phyloP scores from a whole-genome alignment of 139 green algal species.

The Closterium sp. region DNA sequence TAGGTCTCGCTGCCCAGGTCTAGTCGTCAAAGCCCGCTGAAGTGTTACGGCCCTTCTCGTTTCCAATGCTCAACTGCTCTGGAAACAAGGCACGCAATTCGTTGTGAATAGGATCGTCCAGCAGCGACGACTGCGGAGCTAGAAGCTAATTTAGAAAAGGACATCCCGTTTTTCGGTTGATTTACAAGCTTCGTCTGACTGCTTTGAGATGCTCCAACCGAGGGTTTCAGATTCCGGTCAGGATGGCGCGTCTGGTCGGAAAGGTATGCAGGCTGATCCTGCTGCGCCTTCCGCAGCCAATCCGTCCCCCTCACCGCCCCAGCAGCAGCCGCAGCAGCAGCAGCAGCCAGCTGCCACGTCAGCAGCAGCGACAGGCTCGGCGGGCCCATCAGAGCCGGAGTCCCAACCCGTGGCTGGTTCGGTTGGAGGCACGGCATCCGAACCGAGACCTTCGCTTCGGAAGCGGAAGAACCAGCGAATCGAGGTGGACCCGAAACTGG shows the following conservation, averaged over 20 bases:
- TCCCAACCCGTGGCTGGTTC: not conserved
- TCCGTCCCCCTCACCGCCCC: too few species aligned
- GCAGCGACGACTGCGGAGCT: not conserved
- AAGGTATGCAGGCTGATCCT: not conserved
- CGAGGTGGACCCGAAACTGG: not conserved
- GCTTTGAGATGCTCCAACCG: not conserved
- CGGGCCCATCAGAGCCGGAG: not conserved
- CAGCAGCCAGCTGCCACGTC: not conserved
- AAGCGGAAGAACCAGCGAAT: not conserved
- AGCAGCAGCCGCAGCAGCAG: too few species aligned
- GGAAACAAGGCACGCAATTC: not conserved
- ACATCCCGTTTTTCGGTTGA: too few species aligned
- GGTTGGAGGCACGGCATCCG: not conserved
- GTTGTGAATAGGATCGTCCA: not conserved
- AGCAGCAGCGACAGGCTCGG: not conserved
- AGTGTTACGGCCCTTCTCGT: too few species aligned
- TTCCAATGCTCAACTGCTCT: too few species aligned
- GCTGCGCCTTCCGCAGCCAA: not conserved
- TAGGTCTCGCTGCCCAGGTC: not conserved
- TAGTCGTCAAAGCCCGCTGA: not conserved
- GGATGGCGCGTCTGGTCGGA: not conserved
- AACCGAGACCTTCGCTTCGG: not conserved
- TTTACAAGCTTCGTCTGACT: too few species aligned
- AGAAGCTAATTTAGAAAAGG: too few species aligned
- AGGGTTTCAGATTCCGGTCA: not conserved